phyloP scores from a whole-genome alignment of 805 yeast genomes.

The Teunomyces kruisii region DNA sequence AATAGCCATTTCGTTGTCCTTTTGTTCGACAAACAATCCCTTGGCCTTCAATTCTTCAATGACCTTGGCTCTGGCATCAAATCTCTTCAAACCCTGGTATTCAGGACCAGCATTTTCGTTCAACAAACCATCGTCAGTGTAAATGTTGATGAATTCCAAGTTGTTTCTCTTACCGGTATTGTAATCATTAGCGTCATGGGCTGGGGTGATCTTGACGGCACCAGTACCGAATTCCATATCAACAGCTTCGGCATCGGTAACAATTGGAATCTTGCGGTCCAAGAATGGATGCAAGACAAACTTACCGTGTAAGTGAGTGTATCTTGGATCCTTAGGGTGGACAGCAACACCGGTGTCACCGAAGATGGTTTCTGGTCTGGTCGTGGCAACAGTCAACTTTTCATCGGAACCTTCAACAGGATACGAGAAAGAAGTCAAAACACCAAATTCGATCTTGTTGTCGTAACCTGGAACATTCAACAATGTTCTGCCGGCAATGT shows the following conservation, averaged over 20 bases:
- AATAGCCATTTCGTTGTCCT: conserved; percentile 93
- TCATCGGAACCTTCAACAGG: conserved; percentile 85
- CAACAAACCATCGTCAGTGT: conserved; percentile 88
- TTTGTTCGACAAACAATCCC: conserved; percentile 78
- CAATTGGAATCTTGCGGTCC: conserved; percentile 80
- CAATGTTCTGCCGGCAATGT: conserved; percentile 75
- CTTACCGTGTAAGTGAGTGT: conserved; percentile 93
- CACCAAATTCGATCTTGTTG: conserved; percentile 92
- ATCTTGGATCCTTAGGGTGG: conserved; percentile 92
- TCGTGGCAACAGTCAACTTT: conserved; percentile 88
- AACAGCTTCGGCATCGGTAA: conserved; percentile 89
- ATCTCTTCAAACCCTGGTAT: conserved; percentile 88
- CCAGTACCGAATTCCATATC: conserved; percentile 99
- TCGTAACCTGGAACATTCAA: conserved; percentile 88
- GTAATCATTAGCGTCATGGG: conserved; percentile 97
- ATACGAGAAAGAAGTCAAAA: conserved; percentile 92
- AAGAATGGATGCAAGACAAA: conserved; percentile 87
- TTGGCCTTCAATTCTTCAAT: conserved; percentile 73
- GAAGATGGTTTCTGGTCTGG: conserved; percentile 97
- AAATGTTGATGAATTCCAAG: conserved; percentile 83
- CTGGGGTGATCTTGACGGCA: conserved; percentile 99
- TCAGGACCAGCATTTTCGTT: conserved; percentile 88
- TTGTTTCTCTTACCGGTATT: conserved; percentile 91
- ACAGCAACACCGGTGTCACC: conserved; percentile 99
- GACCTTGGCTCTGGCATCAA: conserved; percentile 86